Percentiles rank a stretch among this genome's conserved stretches.
These are phyloP conservation scores for Tremella mesenterica DNA, from an alignment of 768 basidiomycete genomes.

Conservation along the genomic window DNA sequence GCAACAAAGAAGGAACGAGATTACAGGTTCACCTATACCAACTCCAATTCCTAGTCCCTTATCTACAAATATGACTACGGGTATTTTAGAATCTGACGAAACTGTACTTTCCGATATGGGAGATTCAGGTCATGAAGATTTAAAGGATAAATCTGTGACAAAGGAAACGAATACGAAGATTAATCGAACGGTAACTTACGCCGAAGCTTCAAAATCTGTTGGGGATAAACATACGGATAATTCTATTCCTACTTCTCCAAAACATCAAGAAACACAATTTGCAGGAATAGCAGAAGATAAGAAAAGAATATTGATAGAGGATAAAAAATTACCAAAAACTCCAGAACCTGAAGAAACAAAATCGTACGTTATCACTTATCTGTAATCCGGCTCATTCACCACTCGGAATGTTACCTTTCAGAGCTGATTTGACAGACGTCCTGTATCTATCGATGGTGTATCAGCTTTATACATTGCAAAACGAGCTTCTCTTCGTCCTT, in stretches of 20 bases:
- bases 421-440: background rate
- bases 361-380: too few species aligned
- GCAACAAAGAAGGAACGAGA: background rate
- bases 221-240: too few species aligned
- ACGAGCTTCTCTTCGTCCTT: conserved; percentile 33
- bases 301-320: too few species aligned
- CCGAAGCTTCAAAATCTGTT: too few species aligned
- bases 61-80: conserved; percentile 14
- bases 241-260: too few species aligned
- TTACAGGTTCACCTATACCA: background rate
- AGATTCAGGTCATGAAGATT: conserved; percentile 1
- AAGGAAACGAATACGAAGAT: background rate
- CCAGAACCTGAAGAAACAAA: too few species aligned
- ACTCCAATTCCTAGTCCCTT: conserved; percentile 16
- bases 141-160: conserved; percentile 7
- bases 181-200: too few species aligned
- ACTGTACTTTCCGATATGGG: conserved; percentile 3
- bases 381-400: too few species aligned
- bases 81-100: conserved; percentile 13
- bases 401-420: too few species aligned
- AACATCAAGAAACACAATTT: too few species aligned
- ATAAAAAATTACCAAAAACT: too few species aligned
- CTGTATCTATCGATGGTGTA: conserved; percentile 1
- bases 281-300: too few species aligned
- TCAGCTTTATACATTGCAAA: conserved; percentile 19